These are phyloP conservation scores for Tympanopsis confertula DNA, from an alignment of 2,329 filamentous ascomycete species.

Conservation along the genomic window DNA sequence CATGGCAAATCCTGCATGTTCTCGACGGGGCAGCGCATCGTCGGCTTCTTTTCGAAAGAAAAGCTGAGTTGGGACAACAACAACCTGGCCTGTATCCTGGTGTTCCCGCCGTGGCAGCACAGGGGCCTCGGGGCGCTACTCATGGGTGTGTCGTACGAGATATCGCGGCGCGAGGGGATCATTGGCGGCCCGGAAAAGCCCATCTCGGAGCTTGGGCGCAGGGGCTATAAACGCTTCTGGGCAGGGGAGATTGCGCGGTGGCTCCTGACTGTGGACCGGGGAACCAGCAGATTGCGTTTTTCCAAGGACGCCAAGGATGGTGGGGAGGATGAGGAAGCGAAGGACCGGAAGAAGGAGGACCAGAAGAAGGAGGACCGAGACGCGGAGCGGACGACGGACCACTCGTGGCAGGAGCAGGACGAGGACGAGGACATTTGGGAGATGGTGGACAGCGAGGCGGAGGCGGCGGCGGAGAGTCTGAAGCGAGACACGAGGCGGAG, in stretches of 20 bases:
- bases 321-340: conserved; percentile 2
- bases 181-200: conserved; percentile 91
- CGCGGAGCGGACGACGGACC: conserved; percentile 1
- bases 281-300: no score
- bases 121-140: conserved; percentile 78
- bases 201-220: conserved; percentile 72
- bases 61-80: conserved; percentile 99
- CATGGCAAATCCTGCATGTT: no score
- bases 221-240: conserved; percentile 80
- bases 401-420: conserved; percentile 5
- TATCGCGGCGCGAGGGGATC: conserved; percentile 70
- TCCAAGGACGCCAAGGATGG: conserved; percentile 13
- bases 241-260: conserved; percentile 70
- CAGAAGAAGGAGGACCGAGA: not conserved
- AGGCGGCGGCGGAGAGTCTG: not conserved
- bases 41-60: conserved; percentile 98
- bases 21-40: conserved; percentile 40
- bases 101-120: conserved; percentile 92
- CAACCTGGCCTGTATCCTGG: conserved; percentile 88
- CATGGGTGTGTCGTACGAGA: conserved; percentile 88
- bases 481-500: not conserved
- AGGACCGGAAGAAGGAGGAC: conserved; percentile 3
- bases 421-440: conserved; percentile 3
- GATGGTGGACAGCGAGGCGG: not conserved
- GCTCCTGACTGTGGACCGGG: conserved; percentile 33